Base-by-base conservation (phyloP, 352 stramenopile genomes). In the Pythium volutum region DNA sequence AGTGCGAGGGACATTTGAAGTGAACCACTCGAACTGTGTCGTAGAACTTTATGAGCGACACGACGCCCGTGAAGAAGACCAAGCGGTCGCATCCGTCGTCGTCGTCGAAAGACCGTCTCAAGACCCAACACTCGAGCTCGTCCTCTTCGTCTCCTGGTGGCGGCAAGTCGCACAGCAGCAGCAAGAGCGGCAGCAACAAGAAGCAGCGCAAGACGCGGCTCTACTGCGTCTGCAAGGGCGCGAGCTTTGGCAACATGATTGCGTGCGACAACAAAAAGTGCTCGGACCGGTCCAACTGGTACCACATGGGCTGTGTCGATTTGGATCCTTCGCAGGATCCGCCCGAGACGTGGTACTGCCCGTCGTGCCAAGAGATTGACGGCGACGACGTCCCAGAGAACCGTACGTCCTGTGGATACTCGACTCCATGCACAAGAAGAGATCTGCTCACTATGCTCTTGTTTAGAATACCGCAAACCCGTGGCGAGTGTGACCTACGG, bases 191-290 rank as follows among this genome's bases (percentile, higher is more conserved):
- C 58, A 76, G 84, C 42, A 77, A 39, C 48, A 64, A 64, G 38
- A 64, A 87, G 54, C 85, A 89, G 41, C 79, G 84, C 51, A 91
- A 88, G 66, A 70, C 71, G 62, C 74, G 77, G 14, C 49, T 87
- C 20, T 93, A 91, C 62, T 93, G 84, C 61, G 75, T 87, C 38
- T 93, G 84, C 75, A 85, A 88, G 48, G 79, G 79, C 60, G 58
- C 66, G 22, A 91, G 79, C 63, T 88, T 85, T 50, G 81, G 81
- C 33, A 81, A 89, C 59, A 93, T 93, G 84, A 93, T 93, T 51
- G 84, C 84, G 25, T 93, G 84, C 54, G 81, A 93, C 55, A 90
- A 89, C 72, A 89, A 87, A 34, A 88, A 73, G 39, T 93, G 84
- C 47, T 63, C 75, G 8, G 84, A 93, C 54, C 81, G 81, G 11